phyloP scores from a whole-genome alignment of 768 basidiomycete genomes.

The Inosperma sp. region DNA sequence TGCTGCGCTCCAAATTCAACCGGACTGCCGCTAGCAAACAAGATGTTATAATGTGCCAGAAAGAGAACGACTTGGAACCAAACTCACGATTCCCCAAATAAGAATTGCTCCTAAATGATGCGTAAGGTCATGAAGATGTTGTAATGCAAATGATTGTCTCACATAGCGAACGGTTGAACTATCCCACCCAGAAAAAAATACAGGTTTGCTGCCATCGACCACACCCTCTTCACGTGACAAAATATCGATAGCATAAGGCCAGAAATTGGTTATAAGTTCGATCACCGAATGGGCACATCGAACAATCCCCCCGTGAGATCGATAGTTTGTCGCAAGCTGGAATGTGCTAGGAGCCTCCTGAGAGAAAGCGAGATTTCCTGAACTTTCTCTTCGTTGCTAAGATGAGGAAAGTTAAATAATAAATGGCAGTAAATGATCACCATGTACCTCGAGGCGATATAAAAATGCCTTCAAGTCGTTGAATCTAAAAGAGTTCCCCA shows the following conservation, averaged over 20 bases:
- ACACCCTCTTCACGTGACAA: constrained; percentile 54
- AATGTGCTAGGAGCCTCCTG: constrained; percentile 30
- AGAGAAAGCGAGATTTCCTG: not conserved
- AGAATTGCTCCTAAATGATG: constrained; percentile 45
- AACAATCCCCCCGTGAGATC: constrained; percentile 70
- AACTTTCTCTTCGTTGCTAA: constrained; percentile 5
- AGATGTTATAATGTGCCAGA: not conserved
- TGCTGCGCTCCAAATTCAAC: constrained; percentile 64
- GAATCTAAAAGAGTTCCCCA: constrained; percentile 69
- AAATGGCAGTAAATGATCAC: not conserved
- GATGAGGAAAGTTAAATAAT: not conserved
- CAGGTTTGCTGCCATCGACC: constrained; percentile 50
- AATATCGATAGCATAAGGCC: constrained; percentile 61
- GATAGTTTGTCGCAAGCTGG: constrained; percentile 60
- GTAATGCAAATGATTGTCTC: constrained; percentile 7
- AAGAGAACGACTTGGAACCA: not conserved
- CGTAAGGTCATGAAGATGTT: not conserved
- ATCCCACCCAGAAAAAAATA: constrained; percentile 53
- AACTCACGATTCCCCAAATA: constrained; percentile 50
- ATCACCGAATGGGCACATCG: constrained; percentile 63
- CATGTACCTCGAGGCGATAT: constrained; percentile 2
- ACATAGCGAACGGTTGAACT: constrained; percentile 40
- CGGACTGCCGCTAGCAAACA: constrained; percentile 31
- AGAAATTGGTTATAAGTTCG: constrained; percentile 54
- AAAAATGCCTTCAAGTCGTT: constrained; percentile 55